Percentiles rank a stretch among this genome's conserved stretches.
Evolutionary conservation across 495 filamentous ascomycete genomes (phyloP).

Genomic region (Choiromyces venosus): DNA sequence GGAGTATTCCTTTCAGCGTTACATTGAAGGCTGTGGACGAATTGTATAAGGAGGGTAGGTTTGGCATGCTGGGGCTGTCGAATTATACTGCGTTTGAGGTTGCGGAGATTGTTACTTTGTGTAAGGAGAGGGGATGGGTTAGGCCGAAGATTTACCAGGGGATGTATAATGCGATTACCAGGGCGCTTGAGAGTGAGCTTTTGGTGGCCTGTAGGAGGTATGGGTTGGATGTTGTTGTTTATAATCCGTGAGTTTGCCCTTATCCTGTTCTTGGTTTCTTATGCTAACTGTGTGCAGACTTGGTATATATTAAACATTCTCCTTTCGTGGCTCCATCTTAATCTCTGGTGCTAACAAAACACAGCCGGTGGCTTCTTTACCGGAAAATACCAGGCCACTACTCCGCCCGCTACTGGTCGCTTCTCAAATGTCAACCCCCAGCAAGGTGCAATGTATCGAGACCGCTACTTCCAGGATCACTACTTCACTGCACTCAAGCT

Average conservation of each 20-base stretch:
- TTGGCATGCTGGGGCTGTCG: conserved; percentile 70
- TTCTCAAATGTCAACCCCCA: conserved; percentile 54
- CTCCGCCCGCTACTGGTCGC: conserved; percentile 60
- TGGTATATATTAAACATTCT: no score
- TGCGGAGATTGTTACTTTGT: conserved; percentile 79
- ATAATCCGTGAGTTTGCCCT: conserved; percentile 58
- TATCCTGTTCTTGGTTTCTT: neutral
- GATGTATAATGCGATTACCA: conserved; percentile 69
- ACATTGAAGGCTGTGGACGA: conserved; percentile 72
- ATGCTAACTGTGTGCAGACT: conserved; percentile 5
- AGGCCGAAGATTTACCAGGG: conserved; percentile 63
- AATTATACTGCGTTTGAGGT: conserved; percentile 90
- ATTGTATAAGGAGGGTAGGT: conserved; percentile 82
- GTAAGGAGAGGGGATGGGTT: conserved; percentile 70
- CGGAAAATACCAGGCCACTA: conserved; percentile 70
- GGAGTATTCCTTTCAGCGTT: conserved; percentile 69
- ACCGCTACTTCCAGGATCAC: conserved; percentile 72
- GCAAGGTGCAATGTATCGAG: conserved; percentile 62
- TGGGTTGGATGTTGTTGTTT: conserved; percentile 81
- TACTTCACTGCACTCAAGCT: conserved; percentile 70
- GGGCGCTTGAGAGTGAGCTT: conserved; percentile 73
- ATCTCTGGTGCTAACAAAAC: no score
- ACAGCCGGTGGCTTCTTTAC: conserved; percentile 79
- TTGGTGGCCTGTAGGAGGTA: conserved; percentile 76
- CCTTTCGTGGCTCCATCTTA: neutral